phyloP scores from a whole-genome alignment of 179 eudicot genomes.

The Vitellaria paradoxa region DNA sequence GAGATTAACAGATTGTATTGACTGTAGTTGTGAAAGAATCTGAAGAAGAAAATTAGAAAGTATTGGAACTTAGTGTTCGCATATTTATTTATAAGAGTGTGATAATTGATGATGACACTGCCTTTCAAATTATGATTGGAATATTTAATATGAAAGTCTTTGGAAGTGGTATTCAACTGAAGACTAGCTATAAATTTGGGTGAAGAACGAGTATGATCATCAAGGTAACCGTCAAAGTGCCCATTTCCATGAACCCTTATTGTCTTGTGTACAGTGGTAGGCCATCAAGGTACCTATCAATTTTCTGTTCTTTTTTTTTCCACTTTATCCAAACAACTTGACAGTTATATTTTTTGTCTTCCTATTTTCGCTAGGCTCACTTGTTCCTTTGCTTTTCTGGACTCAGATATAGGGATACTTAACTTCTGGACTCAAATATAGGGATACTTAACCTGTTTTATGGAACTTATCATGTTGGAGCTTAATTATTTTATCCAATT shows the following conservation, averaged over 20 bases:
- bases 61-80: too few species aligned
- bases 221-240: too few species aligned
- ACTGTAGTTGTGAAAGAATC: too few species aligned
- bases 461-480: conserved; percentile 3
- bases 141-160: background rate
- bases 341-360: background rate
- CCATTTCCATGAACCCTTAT: background rate
- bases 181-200: too few species aligned
- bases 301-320: background rate
- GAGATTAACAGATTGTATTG: too few species aligned
- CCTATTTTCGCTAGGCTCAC: background rate
- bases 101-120: background rate
- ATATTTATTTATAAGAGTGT: background rate
- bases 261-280: background rate
- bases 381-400: background rate
- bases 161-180: too few species aligned
- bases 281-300: background rate
- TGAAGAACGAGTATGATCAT: too few species aligned
- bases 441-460: background rate
- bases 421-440: background rate
- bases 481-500: conserved; percentile 12
- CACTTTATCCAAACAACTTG: background rate
- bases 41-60: too few species aligned
- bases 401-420: background rate
- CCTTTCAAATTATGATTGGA: background rate